Conservation (phyloP, 2,329 filamentous ascomycete species). For the Stachybotrys chartarum region DNA sequence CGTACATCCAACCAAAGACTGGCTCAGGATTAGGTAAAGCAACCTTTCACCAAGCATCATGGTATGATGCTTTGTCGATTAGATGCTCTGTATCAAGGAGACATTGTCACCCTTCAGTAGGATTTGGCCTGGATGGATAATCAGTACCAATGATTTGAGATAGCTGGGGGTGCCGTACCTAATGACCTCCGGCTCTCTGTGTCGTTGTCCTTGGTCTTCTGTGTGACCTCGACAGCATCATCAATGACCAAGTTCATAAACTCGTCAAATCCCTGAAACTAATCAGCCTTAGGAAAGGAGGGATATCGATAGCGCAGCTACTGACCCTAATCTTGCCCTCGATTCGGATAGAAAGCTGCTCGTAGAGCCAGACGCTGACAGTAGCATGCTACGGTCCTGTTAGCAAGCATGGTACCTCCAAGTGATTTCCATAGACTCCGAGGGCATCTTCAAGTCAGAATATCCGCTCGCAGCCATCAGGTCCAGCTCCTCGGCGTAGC, state of each 20-base stretch:
- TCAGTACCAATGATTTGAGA: constrained; percentile 12
- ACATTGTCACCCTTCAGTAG: constrained; percentile 85
- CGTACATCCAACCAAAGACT: neutral
- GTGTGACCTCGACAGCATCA: constrained; percentile 86
- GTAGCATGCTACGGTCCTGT: constrained; percentile 55
- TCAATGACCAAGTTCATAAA: constrained; percentile 99
- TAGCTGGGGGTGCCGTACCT: constrained; percentile 45
- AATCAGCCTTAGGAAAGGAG: constrained; percentile 1
- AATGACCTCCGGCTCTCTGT: constrained; percentile 72
- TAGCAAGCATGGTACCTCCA: constrained; percentile 5
- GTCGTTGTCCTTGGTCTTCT: constrained; percentile 69
- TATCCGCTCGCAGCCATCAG: neutral
- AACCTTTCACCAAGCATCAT: neutral
- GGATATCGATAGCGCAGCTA: constrained; percentile 4
- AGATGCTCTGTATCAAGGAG: constrained; percentile 62
- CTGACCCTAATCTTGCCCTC: constrained; percentile 91
- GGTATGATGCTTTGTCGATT: constrained; percentile 1
- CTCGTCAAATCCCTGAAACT: constrained; percentile 84
- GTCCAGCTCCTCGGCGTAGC: neutral
- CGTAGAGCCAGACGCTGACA: constrained; percentile 93
- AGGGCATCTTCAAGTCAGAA: neutral
- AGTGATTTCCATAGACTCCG: neutral
- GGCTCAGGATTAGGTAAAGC: neutral
- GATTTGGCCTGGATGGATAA: constrained; percentile 61
- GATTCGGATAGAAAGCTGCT: constrained; percentile 89